Evolutionary conservation across 345 rosid species (phyloP).

Genomic region (Erodium maritimum): DNA sequence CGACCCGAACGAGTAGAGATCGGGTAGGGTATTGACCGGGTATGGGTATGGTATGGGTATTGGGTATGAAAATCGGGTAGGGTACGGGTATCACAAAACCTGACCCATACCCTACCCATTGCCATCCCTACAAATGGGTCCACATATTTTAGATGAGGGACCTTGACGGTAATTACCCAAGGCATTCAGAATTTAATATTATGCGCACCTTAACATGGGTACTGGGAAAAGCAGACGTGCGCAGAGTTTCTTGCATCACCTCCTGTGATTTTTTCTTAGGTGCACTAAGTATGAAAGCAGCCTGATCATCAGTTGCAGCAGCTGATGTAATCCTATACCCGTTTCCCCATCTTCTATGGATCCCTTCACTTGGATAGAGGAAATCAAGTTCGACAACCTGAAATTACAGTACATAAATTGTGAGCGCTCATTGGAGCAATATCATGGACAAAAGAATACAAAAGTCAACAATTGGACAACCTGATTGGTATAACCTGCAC

Average conservation of each 20-base stretch:
- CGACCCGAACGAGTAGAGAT: too few species aligned
- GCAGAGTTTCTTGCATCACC: constrained; percentile 95
- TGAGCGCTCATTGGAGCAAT: not conserved
- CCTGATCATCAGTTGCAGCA: constrained; percentile 92
- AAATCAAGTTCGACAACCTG: constrained; percentile 98
- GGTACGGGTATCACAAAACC: too few species aligned
- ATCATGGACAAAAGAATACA: not conserved
- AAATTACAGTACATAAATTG: constrained; percentile 2
- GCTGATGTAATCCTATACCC: constrained; percentile 89
- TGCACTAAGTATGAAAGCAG: constrained; percentile 81
- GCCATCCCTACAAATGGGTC: too few species aligned
- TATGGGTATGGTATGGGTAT: too few species aligned
- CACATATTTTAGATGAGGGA: too few species aligned
- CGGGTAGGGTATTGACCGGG: too few species aligned
- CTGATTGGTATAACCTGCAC: constrained; percentile 76
- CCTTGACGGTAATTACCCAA: too few species aligned
- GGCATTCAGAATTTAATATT: too few species aligned
- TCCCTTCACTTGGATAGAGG: constrained; percentile 94
- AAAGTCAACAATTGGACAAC: constrained; percentile 16
- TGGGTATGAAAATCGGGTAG: too few species aligned
- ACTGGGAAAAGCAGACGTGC: constrained; percentile 81
- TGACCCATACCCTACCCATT: too few species aligned
- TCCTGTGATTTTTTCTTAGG: constrained; percentile 59
- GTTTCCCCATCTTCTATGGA: constrained; percentile 75
- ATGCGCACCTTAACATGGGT: constrained; percentile 74